phyloP scores from a whole-genome alignment of 2,329 filamentous ascomycete species.

The Phaeosphaeria sp. region DNA sequence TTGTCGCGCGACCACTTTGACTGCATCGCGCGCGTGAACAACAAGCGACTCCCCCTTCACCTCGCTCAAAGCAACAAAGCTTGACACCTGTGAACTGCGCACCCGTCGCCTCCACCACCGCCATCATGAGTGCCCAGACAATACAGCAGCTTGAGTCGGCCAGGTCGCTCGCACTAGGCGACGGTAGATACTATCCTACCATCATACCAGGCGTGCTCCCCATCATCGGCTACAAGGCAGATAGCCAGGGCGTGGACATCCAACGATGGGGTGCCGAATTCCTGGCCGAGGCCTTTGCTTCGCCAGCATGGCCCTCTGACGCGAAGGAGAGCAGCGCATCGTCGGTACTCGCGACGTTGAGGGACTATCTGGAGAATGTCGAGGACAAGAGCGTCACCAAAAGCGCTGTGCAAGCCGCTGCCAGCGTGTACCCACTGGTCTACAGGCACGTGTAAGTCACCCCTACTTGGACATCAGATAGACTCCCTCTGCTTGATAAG shows the following conservation, averaged over 20 bases:
- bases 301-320: constrained; percentile 77
- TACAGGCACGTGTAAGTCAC: constrained; percentile 90
- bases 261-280: constrained; percentile 97
- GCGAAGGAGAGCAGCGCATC: constrained; percentile 83
- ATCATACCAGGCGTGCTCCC: constrained; percentile 94
- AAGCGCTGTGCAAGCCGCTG: constrained; percentile 84
- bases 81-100: constrained; percentile 26
- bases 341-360: constrained; percentile 77
- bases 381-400: constrained; percentile 83
- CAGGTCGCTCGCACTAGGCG: constrained; percentile 84
- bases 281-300: constrained; percentile 92
- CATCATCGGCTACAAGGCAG: constrained; percentile 78
- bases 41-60: constrained; percentile 20
- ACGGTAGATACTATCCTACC: constrained; percentile 87
- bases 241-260: constrained; percentile 68
- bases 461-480: constrained; percentile 25
- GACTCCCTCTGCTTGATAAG: constrained; percentile 21
- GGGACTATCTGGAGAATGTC: constrained; percentile 57
- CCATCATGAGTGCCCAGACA: constrained; percentile 39
- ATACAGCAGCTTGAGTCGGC: constrained; percentile 87
- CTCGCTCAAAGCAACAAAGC: constrained; percentile 33
- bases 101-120: constrained; percentile 16
- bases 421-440: constrained; percentile 91
- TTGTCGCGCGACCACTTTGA: constrained; percentile 40
- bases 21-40: constrained; percentile 41